These are phyloP conservation scores for Tuber indicum DNA, from an alignment of 495 filamentous ascomycete genomes.

Conservation along the genomic window DNA sequence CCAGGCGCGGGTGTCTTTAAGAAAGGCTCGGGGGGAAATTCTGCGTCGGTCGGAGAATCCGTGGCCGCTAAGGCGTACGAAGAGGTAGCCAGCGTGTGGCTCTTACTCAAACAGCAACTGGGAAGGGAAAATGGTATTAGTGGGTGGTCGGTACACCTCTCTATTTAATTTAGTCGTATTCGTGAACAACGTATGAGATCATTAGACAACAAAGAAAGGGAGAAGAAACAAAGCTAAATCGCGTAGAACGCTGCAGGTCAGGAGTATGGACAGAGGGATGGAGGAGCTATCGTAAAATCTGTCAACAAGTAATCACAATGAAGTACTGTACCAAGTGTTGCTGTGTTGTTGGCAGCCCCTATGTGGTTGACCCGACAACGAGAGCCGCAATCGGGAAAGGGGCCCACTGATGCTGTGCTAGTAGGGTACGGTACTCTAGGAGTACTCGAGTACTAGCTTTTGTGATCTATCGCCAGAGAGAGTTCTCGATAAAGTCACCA, in stretches of 20 bases:
- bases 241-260: neutral
- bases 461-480: neutral
- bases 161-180: neutral
- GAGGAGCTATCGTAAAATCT: neutral
- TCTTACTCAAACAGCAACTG: neutral
- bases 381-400: neutral
- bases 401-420: neutral
- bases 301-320: neutral
- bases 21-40: neutral
- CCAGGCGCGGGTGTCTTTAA: neutral
- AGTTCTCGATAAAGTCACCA: neutral
- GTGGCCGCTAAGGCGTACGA: neutral
- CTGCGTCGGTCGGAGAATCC: neutral
- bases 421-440: neutral
- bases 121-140: neutral
- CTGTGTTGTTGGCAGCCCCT: neutral
- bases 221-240: neutral
- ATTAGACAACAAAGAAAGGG: neutral
- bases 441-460: neutral
- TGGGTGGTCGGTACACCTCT: neutral
- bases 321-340: neutral
- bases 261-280: neutral
- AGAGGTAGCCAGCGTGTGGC: neutral
- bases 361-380: neutral
- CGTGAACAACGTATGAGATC: neutral